phyloP scores from a whole-genome alignment of 768 basidiomycete species.

The Hemileccinum rubropunctum region DNA sequence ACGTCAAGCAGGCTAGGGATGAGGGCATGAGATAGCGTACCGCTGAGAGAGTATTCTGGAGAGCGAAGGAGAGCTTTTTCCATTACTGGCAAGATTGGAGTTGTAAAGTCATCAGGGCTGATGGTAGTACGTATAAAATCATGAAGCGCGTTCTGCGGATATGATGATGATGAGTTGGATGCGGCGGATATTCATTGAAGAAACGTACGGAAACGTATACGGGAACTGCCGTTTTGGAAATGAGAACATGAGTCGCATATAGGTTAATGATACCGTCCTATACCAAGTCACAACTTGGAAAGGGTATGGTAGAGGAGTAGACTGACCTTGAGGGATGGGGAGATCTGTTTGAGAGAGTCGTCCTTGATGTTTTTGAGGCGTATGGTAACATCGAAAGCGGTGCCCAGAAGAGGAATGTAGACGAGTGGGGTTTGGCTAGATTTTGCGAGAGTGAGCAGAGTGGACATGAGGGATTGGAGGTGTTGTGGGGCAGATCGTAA shows the following conservation, averaged over 20 bases:
- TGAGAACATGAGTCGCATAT: constrained; percentile 60
- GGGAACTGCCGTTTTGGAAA: constrained; percentile 63
- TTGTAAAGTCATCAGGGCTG: constrained; percentile 47
- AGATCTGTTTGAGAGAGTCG: constrained; percentile 40
- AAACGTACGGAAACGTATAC: constrained; percentile 54
- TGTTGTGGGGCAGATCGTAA: constrained; percentile 59
- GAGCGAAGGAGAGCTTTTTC: constrained; percentile 82
- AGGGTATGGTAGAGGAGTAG: neutral
- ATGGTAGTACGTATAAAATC: constrained; percentile 62
- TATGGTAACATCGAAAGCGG: constrained; percentile 66
- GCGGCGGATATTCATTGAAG: neutral
- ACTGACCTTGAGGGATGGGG: constrained; percentile 46
- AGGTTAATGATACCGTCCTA: constrained; percentile 58
- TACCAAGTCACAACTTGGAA: neutral
- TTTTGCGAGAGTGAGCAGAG: constrained; percentile 52
- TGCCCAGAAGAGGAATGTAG: constrained; percentile 57
- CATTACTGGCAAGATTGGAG: constrained; percentile 61
- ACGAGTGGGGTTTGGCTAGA: constrained; percentile 41
- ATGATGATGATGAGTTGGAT: constrained; percentile 9
- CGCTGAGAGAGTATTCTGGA: constrained; percentile 70
- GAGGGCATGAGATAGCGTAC: constrained; percentile 36
- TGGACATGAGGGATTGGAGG: constrained; percentile 49
- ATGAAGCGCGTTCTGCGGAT: constrained; percentile 45
- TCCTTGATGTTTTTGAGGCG: constrained; percentile 48
- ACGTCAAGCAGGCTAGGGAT: neutral